Percentiles rank a stretch among this genome's conserved stretches.
Evolutionary conservation across 2,329 filamentous ascomycete genomes (phyloP).

Genomic region (Tolypocladium guangdongense): DNA sequence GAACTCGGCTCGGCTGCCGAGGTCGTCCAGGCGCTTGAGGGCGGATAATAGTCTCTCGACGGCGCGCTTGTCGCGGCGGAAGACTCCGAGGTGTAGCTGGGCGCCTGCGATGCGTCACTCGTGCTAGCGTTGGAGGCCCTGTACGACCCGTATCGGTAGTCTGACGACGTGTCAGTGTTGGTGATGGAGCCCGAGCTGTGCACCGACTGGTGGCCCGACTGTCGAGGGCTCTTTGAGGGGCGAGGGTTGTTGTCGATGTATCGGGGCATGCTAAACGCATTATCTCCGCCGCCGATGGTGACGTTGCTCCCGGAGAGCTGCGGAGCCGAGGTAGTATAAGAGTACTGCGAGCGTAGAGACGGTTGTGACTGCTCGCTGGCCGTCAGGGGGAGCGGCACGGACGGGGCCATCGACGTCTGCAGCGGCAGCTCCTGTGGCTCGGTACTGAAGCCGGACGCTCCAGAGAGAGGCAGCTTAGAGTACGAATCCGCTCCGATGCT

Average conservation of each 20-base stretch:
- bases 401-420: slow-evolving; percentile 39
- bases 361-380: slow-evolving; percentile 35
- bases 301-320: slow-evolving; percentile 33
- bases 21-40: slow-evolving; percentile 40
- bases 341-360: slow-evolving; percentile 42
- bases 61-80: slow-evolving; percentile 14
- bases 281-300: slow-evolving; percentile 27
- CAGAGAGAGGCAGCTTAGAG: slow-evolving; percentile 40
- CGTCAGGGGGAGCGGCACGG: slow-evolving; percentile 40
- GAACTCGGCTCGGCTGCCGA: slow-evolving; percentile 35
- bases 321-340: slow-evolving; percentile 40
- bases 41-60: slow-evolving; percentile 42
- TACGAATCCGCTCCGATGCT: slow-evolving; percentile 40
- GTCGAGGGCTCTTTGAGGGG: slow-evolving; percentile 45
- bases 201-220: slow-evolving; percentile 42
- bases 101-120: slow-evolving; percentile 18
- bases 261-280: slow-evolving; percentile 40
- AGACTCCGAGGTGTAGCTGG: slow-evolving; percentile 19
- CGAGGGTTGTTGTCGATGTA: slow-evolving; percentile 44
- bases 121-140: slow-evolving; percentile 16
- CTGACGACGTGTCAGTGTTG: slow-evolving; percentile 34
- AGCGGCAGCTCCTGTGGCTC: slow-evolving; percentile 44
- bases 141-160: slow-evolving; percentile 46
- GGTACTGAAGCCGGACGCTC: slow-evolving; percentile 33
- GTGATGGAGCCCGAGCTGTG: slow-evolving; percentile 37